Conservation (phyloP, 306 rosid species). For the Lotus japonicus region DNA sequence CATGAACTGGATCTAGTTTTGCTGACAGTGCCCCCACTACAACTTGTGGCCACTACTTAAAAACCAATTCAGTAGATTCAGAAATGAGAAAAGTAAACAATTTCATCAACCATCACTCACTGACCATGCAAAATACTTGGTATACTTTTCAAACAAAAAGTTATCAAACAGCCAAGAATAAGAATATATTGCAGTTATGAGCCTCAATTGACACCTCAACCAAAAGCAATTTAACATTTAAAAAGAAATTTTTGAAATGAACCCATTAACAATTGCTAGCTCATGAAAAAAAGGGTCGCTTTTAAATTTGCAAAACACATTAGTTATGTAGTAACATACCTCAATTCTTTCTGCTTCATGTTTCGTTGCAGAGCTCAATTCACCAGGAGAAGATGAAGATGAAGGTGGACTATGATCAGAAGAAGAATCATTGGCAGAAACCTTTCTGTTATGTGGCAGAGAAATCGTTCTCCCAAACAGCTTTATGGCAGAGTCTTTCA, state of each 20-base stretch:
- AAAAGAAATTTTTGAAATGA: not conserved
- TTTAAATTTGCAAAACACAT: constrained; percentile 20
- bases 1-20: constrained; percentile 17
- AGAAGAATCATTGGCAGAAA: constrained; percentile 11
- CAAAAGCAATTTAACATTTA: not conserved
- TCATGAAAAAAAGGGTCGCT: constrained; percentile 25
- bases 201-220: constrained; percentile 1
- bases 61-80: not conserved
- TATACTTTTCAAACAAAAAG: not conserved
- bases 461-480: constrained; percentile 78
- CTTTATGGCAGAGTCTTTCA: constrained; percentile 54
- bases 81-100: not conserved
- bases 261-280: constrained; percentile 19
- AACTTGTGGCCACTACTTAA: constrained; percentile 2
- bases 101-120: not conserved
- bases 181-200: not conserved
- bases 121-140: not conserved
- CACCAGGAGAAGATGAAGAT: constrained; percentile 30
- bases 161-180: not conserved
- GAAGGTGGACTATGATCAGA: constrained; percentile 19
- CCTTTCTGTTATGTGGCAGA: constrained; percentile 25
- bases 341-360: constrained; percentile 22
- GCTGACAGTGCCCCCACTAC: constrained; percentile 6
- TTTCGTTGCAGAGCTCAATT: constrained; percentile 18
- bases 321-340: constrained; percentile 32